Base-by-base conservation (phyloP, 1,284 basidiomycete genomes). In the Cutaneotrichosporon sp. region DNA sequence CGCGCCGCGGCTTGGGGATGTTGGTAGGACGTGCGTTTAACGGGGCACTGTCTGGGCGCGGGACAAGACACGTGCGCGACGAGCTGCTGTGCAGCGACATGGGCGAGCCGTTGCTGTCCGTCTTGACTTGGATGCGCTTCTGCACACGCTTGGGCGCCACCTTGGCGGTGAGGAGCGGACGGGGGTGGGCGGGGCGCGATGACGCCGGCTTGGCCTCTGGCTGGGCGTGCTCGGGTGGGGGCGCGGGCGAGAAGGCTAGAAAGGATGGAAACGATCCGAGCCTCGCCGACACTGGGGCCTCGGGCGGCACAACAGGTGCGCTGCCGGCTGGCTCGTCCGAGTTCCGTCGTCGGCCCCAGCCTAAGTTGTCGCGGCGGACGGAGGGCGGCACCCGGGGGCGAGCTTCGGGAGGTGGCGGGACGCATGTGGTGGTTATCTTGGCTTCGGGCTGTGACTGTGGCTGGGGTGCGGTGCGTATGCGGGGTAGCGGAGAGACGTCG, bases 311-410 rank as follows among this genome's bases (percentile, higher is more conserved):
- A 4, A 33, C 54, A 4, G 56, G 56, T 14, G n/a, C 14, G 11
- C 18, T 29, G 20, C 36, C 27, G 2, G n/a, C n/a, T 16, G 56
- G 49, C 14, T 58, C 22, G 29, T 50, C 50, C 10, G 58, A 58
- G 58, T 58, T 51, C 29, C 73, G 60, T 45, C 71, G 67, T 38
- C 73, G 69, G 14, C 68, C 67, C 76, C 76, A 78, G 13, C 74
- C 74, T 4, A 78, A 58, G 22, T 71, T 72, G 38, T 71, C 61
- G 42, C 76, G 62, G 14, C 74, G 60, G 7, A 65, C 72, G 11
- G 54, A 59, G 24, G 27, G n/a, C 6, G 49, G 52, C 8, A 63
- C 22, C 59, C 49, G n/a, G 46, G 54, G 27, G n/a, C 55, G 45
- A 64, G 60, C 4, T 31, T 31, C n/a, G 54, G 53, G 34, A 11